Evolutionary conservation across 306 rosid genomes (phyloP), one percentile per base, ranked within the genome.

Genomic region (Medicago ruthenica): DNA sequence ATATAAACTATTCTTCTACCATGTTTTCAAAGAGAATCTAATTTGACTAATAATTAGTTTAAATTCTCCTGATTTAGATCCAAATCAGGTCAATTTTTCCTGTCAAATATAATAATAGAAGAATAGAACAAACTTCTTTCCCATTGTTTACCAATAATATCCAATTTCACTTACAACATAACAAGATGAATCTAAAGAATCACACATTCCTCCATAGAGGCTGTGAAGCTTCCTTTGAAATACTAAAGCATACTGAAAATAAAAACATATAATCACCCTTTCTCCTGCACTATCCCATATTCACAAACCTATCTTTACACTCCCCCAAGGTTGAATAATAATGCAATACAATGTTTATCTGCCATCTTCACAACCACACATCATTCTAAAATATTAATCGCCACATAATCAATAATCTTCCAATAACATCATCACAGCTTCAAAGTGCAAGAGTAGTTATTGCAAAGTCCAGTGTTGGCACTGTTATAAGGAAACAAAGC

Each of bases 401-500:
- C 59, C 58, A 63, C 41, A 36, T 13, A 55, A 74, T 59, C 42
- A n/a, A n/a, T n/a, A n/a, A 34, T 40, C 69, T 42, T 54, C 24
- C 73, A 72, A 16, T 6, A 58, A n/a, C 41, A 24, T n/a, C 22
- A 36, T 21, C 40, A 73, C 42, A 59, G 17, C 70, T 66, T 73
- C 83, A 86, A 89, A 34, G 89, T 62, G 55, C 97, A 91, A 71
- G 94, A 84, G 53, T 89, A 86, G 5, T 87, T 80, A 4, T 82
- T 86, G 75, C 97, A 91, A n/a, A 89, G 94, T 24, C 89, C 90
- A 44, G 88, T 48, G 47, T 76, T 83, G 69, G 89, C 77, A 47
- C 97, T 91, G 59, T 71, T 91, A 54, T 89, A 91, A 4, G 97
- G 97, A 21, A 78, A 89, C 81, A 91, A 74, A 8, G 94, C 80